phyloP scores from a whole-genome alignment of 768 basidiomycete species.

The Tylopilus subfusipes region DNA sequence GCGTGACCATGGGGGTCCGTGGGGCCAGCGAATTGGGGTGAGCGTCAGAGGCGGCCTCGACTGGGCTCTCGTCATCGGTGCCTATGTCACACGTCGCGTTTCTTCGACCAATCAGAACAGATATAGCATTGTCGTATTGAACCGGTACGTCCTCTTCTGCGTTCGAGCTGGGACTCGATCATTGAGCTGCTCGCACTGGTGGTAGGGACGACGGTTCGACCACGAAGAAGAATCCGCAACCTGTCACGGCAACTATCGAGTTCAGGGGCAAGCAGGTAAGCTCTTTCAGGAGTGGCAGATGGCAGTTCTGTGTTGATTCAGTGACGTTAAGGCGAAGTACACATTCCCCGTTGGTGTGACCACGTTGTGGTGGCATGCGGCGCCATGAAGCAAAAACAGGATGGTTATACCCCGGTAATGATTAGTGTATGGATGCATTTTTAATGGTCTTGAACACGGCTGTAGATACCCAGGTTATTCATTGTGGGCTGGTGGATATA shows the following conservation, averaged over 20 bases:
- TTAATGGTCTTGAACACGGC: too few species aligned
- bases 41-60: constrained; percentile 52
- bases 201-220: constrained; percentile 46
- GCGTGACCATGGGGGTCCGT: constrained; percentile 63
- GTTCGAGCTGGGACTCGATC: background rate
- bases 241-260: constrained; percentile 56
- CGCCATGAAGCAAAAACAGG: constrained; percentile 2
- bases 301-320: background rate
- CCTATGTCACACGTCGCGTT: constrained; percentile 58
- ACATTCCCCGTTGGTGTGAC: constrained; percentile 77
- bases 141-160: constrained; percentile 42
- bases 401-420: background rate
- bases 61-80: constrained; percentile 62
- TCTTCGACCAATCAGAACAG: constrained; percentile 54
- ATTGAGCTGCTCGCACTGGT: background rate
- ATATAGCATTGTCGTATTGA: constrained; percentile 72
- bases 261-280: constrained; percentile 60
- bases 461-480: too few species aligned
- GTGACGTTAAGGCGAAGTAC: constrained; percentile 49
- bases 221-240: constrained; percentile 52
- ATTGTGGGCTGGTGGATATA: too few species aligned
- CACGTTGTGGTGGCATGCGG: constrained; percentile 50
- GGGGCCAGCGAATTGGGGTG: constrained; percentile 66
- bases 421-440: background rate
- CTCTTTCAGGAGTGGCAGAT: background rate